These are phyloP conservation scores for Cornus kousa DNA, from an alignment of 148 eudicot species.

Conservation along the genomic window DNA sequence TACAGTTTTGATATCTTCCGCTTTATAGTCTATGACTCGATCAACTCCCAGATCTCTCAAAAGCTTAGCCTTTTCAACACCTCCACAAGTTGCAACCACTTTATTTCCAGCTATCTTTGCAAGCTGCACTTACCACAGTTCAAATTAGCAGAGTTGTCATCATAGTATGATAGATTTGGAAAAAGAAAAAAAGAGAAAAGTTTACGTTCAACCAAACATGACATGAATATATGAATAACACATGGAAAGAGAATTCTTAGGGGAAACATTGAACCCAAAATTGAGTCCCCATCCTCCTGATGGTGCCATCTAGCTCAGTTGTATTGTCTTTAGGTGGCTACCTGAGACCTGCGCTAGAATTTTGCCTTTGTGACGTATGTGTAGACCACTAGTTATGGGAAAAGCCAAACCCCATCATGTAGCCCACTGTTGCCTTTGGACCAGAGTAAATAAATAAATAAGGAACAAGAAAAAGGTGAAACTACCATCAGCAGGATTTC, in stretches of 20 bases:
- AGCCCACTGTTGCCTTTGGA: too few species aligned
- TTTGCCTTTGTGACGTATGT: not conserved
- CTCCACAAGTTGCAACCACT: slow-evolving; percentile 96
- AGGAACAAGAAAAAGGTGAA: too few species aligned
- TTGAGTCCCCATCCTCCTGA: not conserved
- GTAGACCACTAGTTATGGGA: not conserved
- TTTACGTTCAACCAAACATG: not conserved
- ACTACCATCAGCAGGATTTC: too few species aligned
- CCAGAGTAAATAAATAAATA: too few species aligned
- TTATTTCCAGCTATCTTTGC: slow-evolving; percentile 95
- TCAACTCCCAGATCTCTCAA: slow-evolving; percentile 82
- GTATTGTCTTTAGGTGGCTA: not conserved
- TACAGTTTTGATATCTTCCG: slow-evolving; percentile 79
- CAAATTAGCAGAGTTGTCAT: slow-evolving; percentile 5
- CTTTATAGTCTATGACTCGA: slow-evolving; percentile 85
- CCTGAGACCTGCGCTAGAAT: not conserved
- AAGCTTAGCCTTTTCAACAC: slow-evolving; percentile 72
- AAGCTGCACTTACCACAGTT: slow-evolving; percentile 47
- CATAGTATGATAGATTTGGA: not conserved
- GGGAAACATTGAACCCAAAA: not conserved
- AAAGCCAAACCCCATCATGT: too few species aligned
- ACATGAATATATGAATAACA: not conserved
- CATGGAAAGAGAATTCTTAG: not conserved
- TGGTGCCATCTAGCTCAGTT: not conserved
- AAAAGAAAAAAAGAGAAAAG: not conserved